Percentiles rank a stretch among this genome's conserved stretches.
Evolutionary conservation across 805 yeast genomes (phyloP).

Genomic region (Saturnispora kantuleensis): DNA sequence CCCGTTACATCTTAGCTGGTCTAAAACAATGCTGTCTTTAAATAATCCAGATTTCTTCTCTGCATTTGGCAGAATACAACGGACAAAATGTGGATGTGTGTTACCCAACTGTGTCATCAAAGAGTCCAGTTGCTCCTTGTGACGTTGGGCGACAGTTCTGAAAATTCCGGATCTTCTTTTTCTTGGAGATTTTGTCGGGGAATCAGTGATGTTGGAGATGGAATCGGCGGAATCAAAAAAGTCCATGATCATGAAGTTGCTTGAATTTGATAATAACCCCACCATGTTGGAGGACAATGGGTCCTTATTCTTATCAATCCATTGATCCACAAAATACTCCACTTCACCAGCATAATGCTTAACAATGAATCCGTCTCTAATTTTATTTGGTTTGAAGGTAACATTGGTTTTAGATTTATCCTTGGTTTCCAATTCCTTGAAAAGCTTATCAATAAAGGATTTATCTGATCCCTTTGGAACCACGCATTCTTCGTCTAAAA

Average conservation of each 20-base stretch:
- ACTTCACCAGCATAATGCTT: conserved; percentile 95
- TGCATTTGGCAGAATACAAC: conserved; percentile 89
- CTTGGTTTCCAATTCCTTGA: conserved; percentile 49
- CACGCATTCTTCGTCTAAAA: conserved; percentile 90
- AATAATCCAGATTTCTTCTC: conserved; percentile 60
- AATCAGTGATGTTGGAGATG: conserved; percentile 20
- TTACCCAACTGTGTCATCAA: conserved; percentile 62
- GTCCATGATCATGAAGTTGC: conserved; percentile 36
- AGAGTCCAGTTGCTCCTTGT: conserved; percentile 69
- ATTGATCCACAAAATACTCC: conserved; percentile 84
- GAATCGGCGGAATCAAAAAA: conserved; percentile 33
- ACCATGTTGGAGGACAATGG: conserved; percentile 75
- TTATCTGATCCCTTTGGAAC: conserved; percentile 83
- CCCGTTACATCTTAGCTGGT: conserved; percentile 93
- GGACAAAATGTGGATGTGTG: conserved; percentile 93
- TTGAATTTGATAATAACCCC: conserved; percentile 48
- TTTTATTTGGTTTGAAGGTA: conserved; percentile 63
- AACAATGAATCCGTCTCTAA: conserved; percentile 68
- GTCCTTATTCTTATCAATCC: conserved; percentile 92
- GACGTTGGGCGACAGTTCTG: conserved; percentile 80
- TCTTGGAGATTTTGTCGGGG: conserved; percentile 21
- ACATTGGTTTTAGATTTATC: conserved; percentile 17
- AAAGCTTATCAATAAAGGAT: conserved; percentile 73
- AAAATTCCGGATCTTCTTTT: conserved; percentile 29
- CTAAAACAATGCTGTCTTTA: conserved; percentile 68